Evolutionary conservation across 805 yeast species (phyloP).

Genomic region (Barnettozyma sucrosica): DNA sequence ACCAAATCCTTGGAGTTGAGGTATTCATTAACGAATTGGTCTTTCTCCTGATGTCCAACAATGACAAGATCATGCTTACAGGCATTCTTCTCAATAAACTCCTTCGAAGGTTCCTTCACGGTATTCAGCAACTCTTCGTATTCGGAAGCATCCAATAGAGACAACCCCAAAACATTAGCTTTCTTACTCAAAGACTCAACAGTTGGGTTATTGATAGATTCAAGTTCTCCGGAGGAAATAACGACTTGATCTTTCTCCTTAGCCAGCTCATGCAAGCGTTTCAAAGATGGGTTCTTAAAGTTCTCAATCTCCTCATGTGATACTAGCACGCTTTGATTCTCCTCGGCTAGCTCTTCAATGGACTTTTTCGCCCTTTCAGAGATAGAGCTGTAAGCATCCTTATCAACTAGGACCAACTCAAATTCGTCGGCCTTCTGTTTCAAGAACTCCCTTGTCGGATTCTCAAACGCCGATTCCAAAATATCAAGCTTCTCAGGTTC

Average conservation of each 20-base stretch:
- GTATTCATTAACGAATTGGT: conserved; percentile 3
- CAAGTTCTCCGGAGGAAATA: conserved; percentile 8
- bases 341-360: conserved; percentile 22
- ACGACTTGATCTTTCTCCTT: conserved; percentile 1
- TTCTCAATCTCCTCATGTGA: conserved; percentile 10
- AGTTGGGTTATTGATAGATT: conserved; percentile 5
- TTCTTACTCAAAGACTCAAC: not conserved
- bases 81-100: conserved; percentile 1
- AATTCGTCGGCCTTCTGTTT: conserved; percentile 10
- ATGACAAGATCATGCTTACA: conserved; percentile 7
- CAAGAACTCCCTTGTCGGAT: conserved; percentile 12
- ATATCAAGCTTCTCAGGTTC: conserved; percentile 2
- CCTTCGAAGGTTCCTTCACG: conserved; percentile 4
- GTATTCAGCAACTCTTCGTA: conserved; percentile 7
- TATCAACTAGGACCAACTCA: conserved; percentile 13
- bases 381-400: conserved; percentile 11
- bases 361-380: conserved; percentile 19
- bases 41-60: conserved; percentile 7
- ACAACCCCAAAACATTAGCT: not conserved
- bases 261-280: conserved; percentile 10
- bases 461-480: conserved; percentile 3
- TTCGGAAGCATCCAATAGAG: not conserved
- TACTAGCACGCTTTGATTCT: conserved; percentile 20
- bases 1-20: conserved; percentile 11
- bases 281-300: conserved; percentile 13